Conservation (phyloP, 2,329 filamentous ascomycete species). For the Ceratocystis destructans region DNA sequence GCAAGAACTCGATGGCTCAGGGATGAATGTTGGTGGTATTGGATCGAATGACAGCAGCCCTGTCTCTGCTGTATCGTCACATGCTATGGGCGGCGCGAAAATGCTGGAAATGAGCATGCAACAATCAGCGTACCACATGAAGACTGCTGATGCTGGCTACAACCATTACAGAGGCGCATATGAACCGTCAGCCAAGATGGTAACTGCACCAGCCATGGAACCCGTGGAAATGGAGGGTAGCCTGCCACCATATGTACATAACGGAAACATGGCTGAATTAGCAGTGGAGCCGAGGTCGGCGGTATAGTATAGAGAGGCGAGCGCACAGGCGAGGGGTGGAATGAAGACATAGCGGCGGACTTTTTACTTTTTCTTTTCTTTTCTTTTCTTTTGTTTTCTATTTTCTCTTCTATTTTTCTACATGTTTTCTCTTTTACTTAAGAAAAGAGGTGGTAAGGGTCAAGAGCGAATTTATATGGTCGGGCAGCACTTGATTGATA, state of each 20-base stretch:
- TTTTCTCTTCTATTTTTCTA: constrained; percentile 3
- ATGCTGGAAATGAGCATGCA: constrained; percentile 16
- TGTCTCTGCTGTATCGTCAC: neutral
- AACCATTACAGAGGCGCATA: constrained; percentile 14
- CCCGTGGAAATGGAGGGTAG: constrained; percentile 19
- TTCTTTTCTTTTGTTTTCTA: constrained; percentile 3
- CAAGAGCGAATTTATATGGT: constrained; percentile 3
- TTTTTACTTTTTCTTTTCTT: neutral
- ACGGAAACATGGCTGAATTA: constrained; percentile 12
- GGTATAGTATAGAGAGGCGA: neutral
- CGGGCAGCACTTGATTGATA: constrained; percentile 8
- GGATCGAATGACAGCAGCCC: neutral
- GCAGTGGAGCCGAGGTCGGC: constrained; percentile 13
- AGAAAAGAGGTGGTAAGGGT: constrained; percentile 2
- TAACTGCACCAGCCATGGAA: constrained; percentile 17
- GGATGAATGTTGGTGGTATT: neutral
- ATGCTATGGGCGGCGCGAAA: neutral
- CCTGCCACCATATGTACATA: constrained; percentile 14
- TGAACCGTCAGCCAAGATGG: constrained; percentile 16
- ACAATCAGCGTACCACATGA: constrained; percentile 14
- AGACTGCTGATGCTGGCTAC: constrained; percentile 11
- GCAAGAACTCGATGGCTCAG: constrained; percentile 10
- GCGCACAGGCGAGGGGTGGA: neutral
- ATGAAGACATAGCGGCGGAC: neutral
- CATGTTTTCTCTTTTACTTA: neutral